phyloP scores from a whole-genome alignment of 2,329 filamentous ascomycete species.

The Colletotrichum siamense region DNA sequence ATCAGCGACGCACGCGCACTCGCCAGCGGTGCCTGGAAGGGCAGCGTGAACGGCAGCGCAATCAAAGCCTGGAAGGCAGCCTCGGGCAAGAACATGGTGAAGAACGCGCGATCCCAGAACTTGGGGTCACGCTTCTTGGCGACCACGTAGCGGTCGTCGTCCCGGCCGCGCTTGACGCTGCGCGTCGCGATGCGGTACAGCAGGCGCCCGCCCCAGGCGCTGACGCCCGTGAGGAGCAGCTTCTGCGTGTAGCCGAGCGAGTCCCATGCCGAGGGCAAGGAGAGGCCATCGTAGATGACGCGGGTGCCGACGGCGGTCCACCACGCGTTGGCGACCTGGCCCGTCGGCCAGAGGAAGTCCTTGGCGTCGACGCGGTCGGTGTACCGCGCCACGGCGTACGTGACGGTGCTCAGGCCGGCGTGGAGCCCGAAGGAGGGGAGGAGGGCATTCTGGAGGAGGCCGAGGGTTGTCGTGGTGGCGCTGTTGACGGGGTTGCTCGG shows the following conservation, averaged over 20 bases:
- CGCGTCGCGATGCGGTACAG: conserved; percentile 59
- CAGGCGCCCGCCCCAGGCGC: conserved; percentile 61
- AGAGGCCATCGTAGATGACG: conserved; percentile 48
- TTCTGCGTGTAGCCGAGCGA: conserved; percentile 59
- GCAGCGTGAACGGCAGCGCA: conserved; percentile 60
- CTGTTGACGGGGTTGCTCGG: conserved; percentile 17
- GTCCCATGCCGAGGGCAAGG: conserved; percentile 49
- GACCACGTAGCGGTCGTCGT: conserved; percentile 60
- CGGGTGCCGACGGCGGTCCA: conserved; percentile 63
- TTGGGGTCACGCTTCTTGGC: conserved; percentile 49
- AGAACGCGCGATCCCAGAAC: conserved; percentile 63
- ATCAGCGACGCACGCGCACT: conserved; percentile 2
- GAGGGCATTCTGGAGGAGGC: conserved; percentile 57
- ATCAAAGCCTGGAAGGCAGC: conserved; percentile 62
- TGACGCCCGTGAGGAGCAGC: conserved; percentile 60
- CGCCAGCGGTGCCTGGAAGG: conserved; percentile 49
- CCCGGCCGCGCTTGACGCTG: conserved; percentile 52
- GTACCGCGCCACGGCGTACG: conserved; percentile 56
- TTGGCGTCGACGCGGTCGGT: conserved; percentile 64
- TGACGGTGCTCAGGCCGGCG: conserved; percentile 53
- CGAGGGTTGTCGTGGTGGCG: conserved; percentile 36
- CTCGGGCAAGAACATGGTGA: conserved; percentile 62
- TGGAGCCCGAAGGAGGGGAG: conserved; percentile 61
- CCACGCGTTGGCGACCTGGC: conserved; percentile 63
- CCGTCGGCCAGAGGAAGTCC: conserved; percentile 63